phyloP scores from a whole-genome alignment of 495 filamentous ascomycete genomes.

The Aspergillus indologenus region DNA sequence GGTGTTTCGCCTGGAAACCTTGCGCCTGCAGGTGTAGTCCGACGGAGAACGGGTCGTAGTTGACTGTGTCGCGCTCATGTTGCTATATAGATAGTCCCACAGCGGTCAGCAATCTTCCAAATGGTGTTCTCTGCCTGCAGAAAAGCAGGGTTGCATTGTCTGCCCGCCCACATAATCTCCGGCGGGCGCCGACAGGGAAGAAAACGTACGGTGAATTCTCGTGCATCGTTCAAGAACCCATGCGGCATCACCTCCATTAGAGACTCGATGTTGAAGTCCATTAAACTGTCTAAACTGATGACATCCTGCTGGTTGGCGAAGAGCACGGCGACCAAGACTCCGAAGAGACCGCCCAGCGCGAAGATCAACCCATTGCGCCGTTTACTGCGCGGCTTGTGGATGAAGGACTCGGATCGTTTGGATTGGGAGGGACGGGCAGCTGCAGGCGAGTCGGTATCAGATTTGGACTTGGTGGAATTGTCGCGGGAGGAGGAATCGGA shows the following conservation, averaged over 20 bases:
- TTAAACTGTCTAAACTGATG: conserved; percentile 73
- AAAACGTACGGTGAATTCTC: conserved; percentile 67
- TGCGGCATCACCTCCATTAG: conserved; percentile 81
- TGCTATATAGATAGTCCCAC: conserved; percentile 43
- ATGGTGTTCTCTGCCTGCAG: too few species aligned
- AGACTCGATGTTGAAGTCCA: conserved; percentile 79
- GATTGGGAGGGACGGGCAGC: not conserved
- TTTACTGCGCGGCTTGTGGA: conserved; percentile 55
- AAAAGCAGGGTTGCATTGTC: too few species aligned
- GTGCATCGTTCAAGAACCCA: conserved; percentile 76
- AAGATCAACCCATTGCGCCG: conserved; percentile 78
- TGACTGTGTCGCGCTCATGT: conserved; percentile 80
- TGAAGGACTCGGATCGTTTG: conserved; percentile 38
- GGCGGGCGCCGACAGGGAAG: not conserved
- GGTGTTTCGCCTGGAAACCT: conserved; percentile 77
- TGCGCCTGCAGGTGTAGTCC: conserved; percentile 79
- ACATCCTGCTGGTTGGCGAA: conserved; percentile 83
- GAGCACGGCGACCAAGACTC: conserved; percentile 74
- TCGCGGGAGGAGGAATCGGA: conserved; percentile 16
- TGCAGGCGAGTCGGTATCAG: not conserved
- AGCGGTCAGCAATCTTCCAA: too few species aligned
- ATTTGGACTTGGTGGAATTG: not conserved
- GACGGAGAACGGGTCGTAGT: conserved; percentile 89
- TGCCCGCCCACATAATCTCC: too few species aligned
- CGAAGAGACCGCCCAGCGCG: conserved; percentile 76